phyloP scores from a whole-genome alignment of 768 basidiomycete species.

The Mycena haematopus region DNA sequence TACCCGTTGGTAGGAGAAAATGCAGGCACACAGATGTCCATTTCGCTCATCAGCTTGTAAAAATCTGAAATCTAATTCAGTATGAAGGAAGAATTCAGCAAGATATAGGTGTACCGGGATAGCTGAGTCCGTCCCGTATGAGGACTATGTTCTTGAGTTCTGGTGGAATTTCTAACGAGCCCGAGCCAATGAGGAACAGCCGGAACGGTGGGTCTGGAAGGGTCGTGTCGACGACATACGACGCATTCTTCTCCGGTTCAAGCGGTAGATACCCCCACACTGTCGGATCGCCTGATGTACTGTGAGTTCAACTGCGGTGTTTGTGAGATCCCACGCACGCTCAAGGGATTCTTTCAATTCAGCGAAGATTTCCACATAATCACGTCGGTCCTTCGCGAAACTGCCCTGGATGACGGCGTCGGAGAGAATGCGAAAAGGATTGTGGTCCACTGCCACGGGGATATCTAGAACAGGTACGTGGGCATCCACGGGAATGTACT shows the following conservation, averaged over 20 bases:
- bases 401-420: constrained; percentile 51
- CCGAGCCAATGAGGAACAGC: constrained; percentile 42
- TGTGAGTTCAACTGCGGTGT: background rate
- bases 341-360: constrained; percentile 41
- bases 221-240: constrained; percentile 33
- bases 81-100: background rate
- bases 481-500: constrained; percentile 44
- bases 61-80: constrained; percentile 33
- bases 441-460: constrained; percentile 33
- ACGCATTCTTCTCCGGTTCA: constrained; percentile 25
- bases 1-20: constrained; percentile 41
- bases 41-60: constrained; percentile 42
- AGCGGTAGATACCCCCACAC: constrained; percentile 46
- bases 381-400: constrained; percentile 42
- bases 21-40: constrained; percentile 50
- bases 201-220: constrained; percentile 40
- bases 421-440: constrained; percentile 35
- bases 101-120: constrained; percentile 27
- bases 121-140: constrained; percentile 41
- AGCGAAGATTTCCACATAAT: constrained; percentile 42
- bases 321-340: constrained; percentile 31
- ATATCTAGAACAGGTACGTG: constrained; percentile 45
- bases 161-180: constrained; percentile 40
- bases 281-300: constrained; percentile 37
- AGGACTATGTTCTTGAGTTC: constrained; percentile 44